Evolutionary conservation across 2,329 filamentous ascomycete genomes (phyloP).

Genomic region (Pseudocercospora macadamiae): DNA sequence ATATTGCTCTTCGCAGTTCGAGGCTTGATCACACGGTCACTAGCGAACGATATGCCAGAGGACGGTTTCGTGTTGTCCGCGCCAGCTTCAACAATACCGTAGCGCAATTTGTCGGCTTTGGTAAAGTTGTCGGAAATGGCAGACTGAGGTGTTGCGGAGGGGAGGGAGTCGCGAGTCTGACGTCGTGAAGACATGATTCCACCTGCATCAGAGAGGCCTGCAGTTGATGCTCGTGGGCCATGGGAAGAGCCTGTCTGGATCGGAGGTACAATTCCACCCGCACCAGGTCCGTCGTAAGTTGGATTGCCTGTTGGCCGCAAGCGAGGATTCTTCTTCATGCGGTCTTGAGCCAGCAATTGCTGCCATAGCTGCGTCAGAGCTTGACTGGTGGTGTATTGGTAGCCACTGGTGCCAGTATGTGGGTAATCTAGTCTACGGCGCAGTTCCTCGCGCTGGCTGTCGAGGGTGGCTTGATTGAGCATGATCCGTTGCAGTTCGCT

Average conservation of each 20-base stretch:
- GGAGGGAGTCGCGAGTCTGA: conserved; percentile 43
- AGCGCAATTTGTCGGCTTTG: conserved; percentile 75
- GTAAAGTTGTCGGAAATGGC: conserved; percentile 60
- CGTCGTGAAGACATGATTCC: conserved; percentile 21
- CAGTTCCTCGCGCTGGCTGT: conserved; percentile 83
- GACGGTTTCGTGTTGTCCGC: conserved; percentile 73
- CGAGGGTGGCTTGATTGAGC: conserved; percentile 80
- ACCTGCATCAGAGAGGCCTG: conserved; percentile 32
- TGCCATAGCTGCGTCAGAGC: conserved; percentile 80
- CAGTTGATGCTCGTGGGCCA: conserved; percentile 50
- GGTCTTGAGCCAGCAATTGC: conserved; percentile 79
- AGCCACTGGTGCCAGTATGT: conserved; percentile 58
- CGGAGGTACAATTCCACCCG: conserved; percentile 13
- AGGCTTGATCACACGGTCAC: conserved; percentile 77
- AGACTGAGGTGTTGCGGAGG: conserved; percentile 43
- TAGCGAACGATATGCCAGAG: conserved; percentile 86
- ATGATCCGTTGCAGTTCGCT: conserved; percentile 91
- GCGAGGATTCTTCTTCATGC: conserved; percentile 78
- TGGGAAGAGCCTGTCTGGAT: conserved; percentile 30
- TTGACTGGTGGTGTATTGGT: conserved; percentile 74
- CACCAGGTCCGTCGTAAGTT: conserved; percentile 26
- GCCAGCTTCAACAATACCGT: conserved; percentile 68
- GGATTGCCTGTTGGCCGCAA: conserved; percentile 39
- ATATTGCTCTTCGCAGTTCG: conserved; percentile 76
- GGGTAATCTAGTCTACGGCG: conserved; percentile 79